A percentile compares a stretch with the other conserved stretches of the same genome.
Evolutionary conservation across 306 rosid species (phyloP).

Genomic region (Begonia peltatifolia): DNA sequence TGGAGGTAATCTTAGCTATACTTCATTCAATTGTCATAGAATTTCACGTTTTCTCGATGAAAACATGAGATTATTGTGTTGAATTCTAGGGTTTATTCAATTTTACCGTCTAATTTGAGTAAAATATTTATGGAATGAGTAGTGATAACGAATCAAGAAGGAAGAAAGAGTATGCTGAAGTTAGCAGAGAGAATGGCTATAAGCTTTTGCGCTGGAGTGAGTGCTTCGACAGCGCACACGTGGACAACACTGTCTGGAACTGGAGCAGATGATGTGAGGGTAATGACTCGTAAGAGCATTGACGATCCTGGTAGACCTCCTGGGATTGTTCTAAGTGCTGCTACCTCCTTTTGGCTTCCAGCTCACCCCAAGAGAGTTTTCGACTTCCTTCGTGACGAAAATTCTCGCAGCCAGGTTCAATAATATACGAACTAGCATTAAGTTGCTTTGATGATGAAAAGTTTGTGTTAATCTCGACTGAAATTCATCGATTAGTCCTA

Average conservation of each 20-base stretch:
- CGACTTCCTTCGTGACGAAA: slow-evolving; percentile 82
- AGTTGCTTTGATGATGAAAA: no score
- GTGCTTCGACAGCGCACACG: slow-evolving; percentile 88
- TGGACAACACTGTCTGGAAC: slow-evolving; percentile 92
- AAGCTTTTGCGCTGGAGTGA: slow-evolving; percentile 93
- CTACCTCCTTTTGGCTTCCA: slow-evolving; percentile 96
- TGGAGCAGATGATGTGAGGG: slow-evolving; percentile 90
- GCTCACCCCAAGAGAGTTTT: slow-evolving; percentile 72
- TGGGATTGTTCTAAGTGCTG: slow-evolving; percentile 89
- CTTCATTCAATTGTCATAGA: no score
- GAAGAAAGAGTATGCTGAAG: slow-evolving; percentile 93
- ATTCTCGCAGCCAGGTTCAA: slow-evolving; percentile 72
- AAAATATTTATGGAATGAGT: not conserved
- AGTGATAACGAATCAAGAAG: slow-evolving; percentile 92
- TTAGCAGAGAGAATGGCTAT: slow-evolving; percentile 95
- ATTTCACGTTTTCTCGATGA: no score
- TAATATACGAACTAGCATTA: no score
- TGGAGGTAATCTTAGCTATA: slow-evolving; percentile 37
- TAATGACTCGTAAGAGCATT: slow-evolving; percentile 83
- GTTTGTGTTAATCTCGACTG: no score
- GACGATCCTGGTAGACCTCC: slow-evolving; percentile 97
- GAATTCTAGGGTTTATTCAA: not conserved
- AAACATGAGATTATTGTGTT: no score
- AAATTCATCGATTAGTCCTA: not conserved
- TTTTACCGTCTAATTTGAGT: no score